Base-by-base conservation (phyloP, 441 rosid species). In the Jatropha multifida region DNA sequence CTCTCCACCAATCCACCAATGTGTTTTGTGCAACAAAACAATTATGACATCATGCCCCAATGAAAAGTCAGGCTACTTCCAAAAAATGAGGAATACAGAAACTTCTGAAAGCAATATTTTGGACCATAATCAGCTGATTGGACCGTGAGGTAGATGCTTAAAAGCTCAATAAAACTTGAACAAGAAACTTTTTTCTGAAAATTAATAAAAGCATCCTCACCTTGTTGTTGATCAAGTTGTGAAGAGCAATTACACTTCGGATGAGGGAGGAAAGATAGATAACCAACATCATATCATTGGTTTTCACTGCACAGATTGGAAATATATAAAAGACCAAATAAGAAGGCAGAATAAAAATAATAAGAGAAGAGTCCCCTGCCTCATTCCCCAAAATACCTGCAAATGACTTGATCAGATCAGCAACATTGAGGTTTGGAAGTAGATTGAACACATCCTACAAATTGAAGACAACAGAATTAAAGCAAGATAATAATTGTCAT, bases 221-320 rank as follows among this genome's bases (percentile, higher is more conserved):
- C 92, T 90, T 90, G 81, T 90, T 89, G 77, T 86, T 89, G 82
- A 90, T 90, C 88, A 89, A 82, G 85, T 89, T 89, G 77, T 90
- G 95, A 48, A 90, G 88, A 11, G 95, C 95, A 59, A 90, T 84
- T 48, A 89, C 90, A 72, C 93, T 88, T 71, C 95, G 85, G 67
- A 89, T 88, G 67, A 90, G 89, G 55, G 93, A 90, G 1, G 93
- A 89, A n/a, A 90, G 87, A 77, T 89, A 89, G 71, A 86, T 89
- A 54, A 90, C 95, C 81, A 90, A 70, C 95, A 90, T 90, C 95
- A 89, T 90, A 76, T 89, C 95, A 81, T 90, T 90, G 61, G 93
- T 90, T 89, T 89, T 89, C 65, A 90, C 93, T 90, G 89, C 85
- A 81, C 9, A 55, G 27, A 2, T 32, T 38, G 41, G 52, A 49